Evolutionary conservation across 1,139 yeast genomes (phyloP).

Genomic region (Scheffersomyces parashehatae): DNA sequence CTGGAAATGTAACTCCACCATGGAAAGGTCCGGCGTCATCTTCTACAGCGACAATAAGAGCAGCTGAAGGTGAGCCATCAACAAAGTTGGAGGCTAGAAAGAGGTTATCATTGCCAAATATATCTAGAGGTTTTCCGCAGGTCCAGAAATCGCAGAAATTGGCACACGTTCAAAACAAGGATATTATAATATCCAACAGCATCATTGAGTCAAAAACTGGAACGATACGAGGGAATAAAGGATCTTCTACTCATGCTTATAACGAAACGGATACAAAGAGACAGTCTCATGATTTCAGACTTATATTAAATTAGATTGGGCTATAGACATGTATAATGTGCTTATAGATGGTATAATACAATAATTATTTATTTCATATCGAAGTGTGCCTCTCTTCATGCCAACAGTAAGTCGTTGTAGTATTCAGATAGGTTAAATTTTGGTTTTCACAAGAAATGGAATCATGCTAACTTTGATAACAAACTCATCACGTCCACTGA

Average conservation of each 20-base stretch:
- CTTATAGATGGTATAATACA: constrained; percentile 1
- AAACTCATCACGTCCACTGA: constrained; percentile 32
- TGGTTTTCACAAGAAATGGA: background rate
- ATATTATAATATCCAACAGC: too few relatives aligned
- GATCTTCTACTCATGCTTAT: too few relatives aligned
- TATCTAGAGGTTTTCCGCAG: constrained; percentile 1
- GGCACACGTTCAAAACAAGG: background rate
- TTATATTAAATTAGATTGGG: constrained; percentile 11
- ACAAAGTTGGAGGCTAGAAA: background rate
- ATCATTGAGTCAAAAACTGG: too few relatives aligned
- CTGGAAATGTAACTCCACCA: too few relatives aligned
- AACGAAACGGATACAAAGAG: background rate
- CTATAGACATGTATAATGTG: background rate
- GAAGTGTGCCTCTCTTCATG: too few relatives aligned
- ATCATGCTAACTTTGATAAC: constrained; percentile 33
- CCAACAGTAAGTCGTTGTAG: too few relatives aligned
- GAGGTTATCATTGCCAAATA: constrained; percentile 6
- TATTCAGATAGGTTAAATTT: background rate
- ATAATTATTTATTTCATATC: constrained; percentile 1
- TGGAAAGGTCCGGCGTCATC: too few relatives aligned
- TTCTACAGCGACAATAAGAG: too few relatives aligned
- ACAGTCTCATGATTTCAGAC: constrained; percentile 12
- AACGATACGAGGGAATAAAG: too few relatives aligned
- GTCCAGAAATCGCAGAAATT: background rate
- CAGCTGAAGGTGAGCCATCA: too few relatives aligned